A percentile compares a stretch with the other conserved stretches of the same genome.
Evolutionary conservation across 768 basidiomycete species (phyloP).

Genomic region (Dendrothele bispora): DNA sequence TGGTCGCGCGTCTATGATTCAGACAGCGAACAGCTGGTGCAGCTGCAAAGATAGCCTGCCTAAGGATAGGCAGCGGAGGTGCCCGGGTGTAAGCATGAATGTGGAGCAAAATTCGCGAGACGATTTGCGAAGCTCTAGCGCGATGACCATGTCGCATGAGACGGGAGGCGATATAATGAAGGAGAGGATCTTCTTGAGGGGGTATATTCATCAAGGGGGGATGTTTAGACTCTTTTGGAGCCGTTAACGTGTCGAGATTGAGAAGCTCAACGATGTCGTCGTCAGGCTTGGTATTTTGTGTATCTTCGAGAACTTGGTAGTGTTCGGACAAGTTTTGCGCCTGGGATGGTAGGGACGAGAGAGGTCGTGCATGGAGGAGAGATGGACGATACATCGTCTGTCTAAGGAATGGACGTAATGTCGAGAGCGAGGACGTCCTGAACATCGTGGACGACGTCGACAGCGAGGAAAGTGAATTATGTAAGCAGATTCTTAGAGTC

Average conservation of each 20-base stretch:
- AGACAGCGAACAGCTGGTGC: conserved; percentile 70
- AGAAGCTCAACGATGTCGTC: too few relatives aligned
- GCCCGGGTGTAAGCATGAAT: conserved; percentile 75
- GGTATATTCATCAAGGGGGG: conserved; percentile 53
- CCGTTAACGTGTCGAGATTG: not conserved
- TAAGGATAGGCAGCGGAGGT: conserved; percentile 79
- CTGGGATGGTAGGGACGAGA: too few relatives aligned
- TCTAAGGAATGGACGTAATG: too few relatives aligned
- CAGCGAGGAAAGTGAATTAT: too few relatives aligned
- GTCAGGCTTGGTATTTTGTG: not conserved
- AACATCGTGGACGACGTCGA: too few relatives aligned
- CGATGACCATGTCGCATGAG: conserved; percentile 68
- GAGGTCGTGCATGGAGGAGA: too few relatives aligned
- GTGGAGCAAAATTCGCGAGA: conserved; percentile 64
- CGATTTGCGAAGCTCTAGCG: conserved; percentile 54
- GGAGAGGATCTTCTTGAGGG: conserved; percentile 73
- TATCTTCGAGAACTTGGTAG: not conserved
- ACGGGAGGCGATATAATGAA: conserved; percentile 61
- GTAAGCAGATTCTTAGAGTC: too few relatives aligned
- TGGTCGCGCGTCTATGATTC: conserved; percentile 61
- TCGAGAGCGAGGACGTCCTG: too few relatives aligned
- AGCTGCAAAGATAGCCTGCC: conserved; percentile 64
- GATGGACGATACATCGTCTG: too few relatives aligned
- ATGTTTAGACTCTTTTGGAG: conserved; percentile 5
- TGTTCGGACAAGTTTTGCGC: too few relatives aligned